Evolutionary conservation across 1,284 basidiomycete species (phyloP).

Genomic region (Trichosporon coremiiforme): DNA sequence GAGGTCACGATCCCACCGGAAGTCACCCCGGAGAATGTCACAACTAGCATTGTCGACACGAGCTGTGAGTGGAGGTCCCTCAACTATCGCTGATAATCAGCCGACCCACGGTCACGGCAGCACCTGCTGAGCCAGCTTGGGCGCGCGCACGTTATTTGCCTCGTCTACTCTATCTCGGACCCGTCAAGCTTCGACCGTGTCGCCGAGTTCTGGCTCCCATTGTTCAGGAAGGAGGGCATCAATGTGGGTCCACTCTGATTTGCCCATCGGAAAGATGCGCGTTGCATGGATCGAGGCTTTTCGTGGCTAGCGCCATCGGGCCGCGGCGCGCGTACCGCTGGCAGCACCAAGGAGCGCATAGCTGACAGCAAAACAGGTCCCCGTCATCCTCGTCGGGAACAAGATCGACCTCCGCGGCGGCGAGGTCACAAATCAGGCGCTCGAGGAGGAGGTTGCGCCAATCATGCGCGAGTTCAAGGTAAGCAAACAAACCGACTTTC

Average conservation of each 20-base stretch:
- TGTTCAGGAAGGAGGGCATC: conserved; percentile 90
- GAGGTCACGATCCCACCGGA: conserved; percentile 95
- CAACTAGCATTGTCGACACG: conserved; percentile 92
- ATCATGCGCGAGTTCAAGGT: conserved; percentile 98
- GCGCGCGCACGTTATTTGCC: conserved; percentile 95
- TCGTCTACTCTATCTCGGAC: conserved; percentile 95
- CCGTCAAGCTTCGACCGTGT: conserved; percentile 95
- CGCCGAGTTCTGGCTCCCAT: conserved; percentile 98
- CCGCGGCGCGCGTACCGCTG: background rate
- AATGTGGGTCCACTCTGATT: conserved; percentile 64
- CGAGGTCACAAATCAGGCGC: conserved; percentile 87
- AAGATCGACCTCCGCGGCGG: conserved; percentile 95
- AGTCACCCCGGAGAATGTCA: conserved; percentile 92
- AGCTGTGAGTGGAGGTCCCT: conserved; percentile 66
- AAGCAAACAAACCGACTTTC: conserved; percentile 22
- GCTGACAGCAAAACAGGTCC: conserved; percentile 65
- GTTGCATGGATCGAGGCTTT: background rate
- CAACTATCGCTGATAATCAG: conserved; percentile 25
- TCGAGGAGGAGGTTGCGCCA: conserved; percentile 91
- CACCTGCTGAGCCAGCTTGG: conserved; percentile 93
- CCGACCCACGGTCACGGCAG: conserved; percentile 60
- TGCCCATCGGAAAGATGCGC: conserved; percentile 17
- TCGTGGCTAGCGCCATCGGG: conserved; percentile 9
- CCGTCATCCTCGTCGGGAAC: conserved; percentile 96
- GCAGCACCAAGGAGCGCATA: background rate